These are phyloP conservation scores for Backusella australiensis DNA, from an alignment of 192 early-diverging fungal genomes.

Conservation along the genomic window DNA sequence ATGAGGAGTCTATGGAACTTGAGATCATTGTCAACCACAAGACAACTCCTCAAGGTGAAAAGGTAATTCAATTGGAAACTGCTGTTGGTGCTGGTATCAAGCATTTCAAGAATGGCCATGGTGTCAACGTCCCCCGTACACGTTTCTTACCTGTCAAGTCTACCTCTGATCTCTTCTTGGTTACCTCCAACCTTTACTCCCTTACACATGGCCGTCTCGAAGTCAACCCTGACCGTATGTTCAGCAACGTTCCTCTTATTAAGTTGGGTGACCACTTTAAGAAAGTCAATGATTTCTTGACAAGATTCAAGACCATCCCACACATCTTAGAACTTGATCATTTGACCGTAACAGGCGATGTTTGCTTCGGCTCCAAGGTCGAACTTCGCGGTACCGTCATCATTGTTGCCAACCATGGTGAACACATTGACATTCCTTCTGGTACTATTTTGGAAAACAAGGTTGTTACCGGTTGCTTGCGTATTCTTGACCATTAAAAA, in stretches of 20 bases:
- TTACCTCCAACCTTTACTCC: slow-evolving; percentile 93
- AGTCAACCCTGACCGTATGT: slow-evolving; percentile 92
- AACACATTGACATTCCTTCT: slow-evolving; percentile 93
- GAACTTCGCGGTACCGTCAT: slow-evolving; percentile 94
- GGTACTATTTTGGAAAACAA: slow-evolving; percentile 95
- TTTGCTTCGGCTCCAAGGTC: slow-evolving; percentile 92
- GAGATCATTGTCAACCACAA: slow-evolving; percentile 99
- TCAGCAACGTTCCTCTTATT: slow-evolving; percentile 89
- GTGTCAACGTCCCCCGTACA: slow-evolving; percentile 94
- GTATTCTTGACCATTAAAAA: slow-evolving; percentile 77
- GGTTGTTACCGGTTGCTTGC: slow-evolving; percentile 96
- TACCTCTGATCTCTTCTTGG: slow-evolving; percentile 94
- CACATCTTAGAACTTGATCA: slow-evolving; percentile 98
- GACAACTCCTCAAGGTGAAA: slow-evolving; percentile 88
- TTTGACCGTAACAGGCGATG: slow-evolving; percentile 96
- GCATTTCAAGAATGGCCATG: slow-evolving; percentile 92
- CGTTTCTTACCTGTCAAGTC: slow-evolving; percentile 99
- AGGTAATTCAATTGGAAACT: slow-evolving; percentile 98
- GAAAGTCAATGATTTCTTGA: slow-evolving; percentile 84
- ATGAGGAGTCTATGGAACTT: slow-evolving; percentile 73
- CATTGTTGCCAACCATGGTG: slow-evolving; percentile 96
- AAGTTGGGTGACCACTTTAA: slow-evolving; percentile 99
- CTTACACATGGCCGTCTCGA: slow-evolving; percentile 89
- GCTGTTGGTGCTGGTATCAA: slow-evolving; percentile 99
- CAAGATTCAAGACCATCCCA: slow-evolving; percentile 89